These are phyloP conservation scores for Fusarium camptoceras DNA, from an alignment of 2,329 filamentous ascomycete genomes.

Conservation along the genomic window DNA sequence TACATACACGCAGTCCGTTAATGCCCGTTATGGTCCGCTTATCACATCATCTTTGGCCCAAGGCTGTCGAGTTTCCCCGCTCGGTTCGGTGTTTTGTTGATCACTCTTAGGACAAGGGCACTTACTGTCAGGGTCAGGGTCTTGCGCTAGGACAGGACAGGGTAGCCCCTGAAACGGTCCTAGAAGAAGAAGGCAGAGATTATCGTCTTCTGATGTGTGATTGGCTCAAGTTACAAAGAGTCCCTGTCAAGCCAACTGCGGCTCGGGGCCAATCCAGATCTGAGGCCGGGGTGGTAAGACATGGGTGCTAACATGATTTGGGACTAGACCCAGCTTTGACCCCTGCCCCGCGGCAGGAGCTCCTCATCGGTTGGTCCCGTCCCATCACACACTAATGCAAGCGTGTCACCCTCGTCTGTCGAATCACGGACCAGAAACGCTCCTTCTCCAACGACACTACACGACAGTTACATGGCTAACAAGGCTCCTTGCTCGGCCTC, in stretches of 20 bases:
- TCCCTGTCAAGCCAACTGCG: slow-evolving; percentile 40
- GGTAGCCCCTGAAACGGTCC: slow-evolving; percentile 21
- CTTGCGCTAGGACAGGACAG: slow-evolving; percentile 21
- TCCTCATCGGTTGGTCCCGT: slow-evolving; percentile 60
- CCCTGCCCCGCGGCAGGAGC: slow-evolving; percentile 50
- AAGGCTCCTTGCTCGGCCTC: slow-evolving; percentile 21
- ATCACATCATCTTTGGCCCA: slow-evolving; percentile 27
- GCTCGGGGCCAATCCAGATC: slow-evolving; percentile 57
- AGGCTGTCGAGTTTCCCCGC: slow-evolving; percentile 30
- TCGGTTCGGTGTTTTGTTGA: slow-evolving; percentile 26
- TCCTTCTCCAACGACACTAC: slow-evolving; percentile 43
- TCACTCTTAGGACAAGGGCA: slow-evolving; percentile 4
- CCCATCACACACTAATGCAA: slow-evolving; percentile 59
- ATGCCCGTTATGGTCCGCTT: slow-evolving; percentile 35
- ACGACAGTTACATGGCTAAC: slow-evolving; percentile 14
- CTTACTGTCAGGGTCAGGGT: slow-evolving; percentile 17
- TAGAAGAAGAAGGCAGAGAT: slow-evolving; percentile 23
- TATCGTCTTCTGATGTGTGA: not conserved
- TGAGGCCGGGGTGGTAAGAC: slow-evolving; percentile 47
- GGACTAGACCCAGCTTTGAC: not conserved
- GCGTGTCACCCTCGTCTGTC: slow-evolving; percentile 56
- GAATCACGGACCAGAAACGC: slow-evolving; percentile 51
- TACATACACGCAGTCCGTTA: slow-evolving; percentile 13
- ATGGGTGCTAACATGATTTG: slow-evolving; percentile 1
- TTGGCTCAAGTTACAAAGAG: slow-evolving; percentile 15